Percentiles rank a stretch among this genome's conserved stretches.
Evolutionary conservation across 2,329 filamentous ascomycete genomes (phyloP).

Genomic region (Sclerotinia subarctica): DNA sequence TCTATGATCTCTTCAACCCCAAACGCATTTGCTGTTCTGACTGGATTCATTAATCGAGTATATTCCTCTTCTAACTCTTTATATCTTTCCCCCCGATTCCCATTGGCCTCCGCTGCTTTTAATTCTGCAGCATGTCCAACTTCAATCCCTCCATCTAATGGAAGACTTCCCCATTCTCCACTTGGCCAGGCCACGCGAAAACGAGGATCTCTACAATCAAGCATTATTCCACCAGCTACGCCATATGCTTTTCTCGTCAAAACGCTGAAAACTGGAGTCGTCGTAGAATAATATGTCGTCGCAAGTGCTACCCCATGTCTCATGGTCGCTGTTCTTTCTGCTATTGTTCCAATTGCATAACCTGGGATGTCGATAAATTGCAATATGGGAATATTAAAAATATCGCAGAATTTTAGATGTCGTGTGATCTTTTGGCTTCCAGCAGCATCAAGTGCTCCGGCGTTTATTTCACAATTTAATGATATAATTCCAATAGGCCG

Average conservation of each 20-base stretch:
- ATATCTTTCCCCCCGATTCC: constrained; percentile 50
- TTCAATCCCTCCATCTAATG: constrained; percentile 62
- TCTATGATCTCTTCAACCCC: constrained; percentile 64
- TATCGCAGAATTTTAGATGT: constrained; percentile 60
- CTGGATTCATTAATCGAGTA: constrained; percentile 59
- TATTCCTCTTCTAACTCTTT: constrained; percentile 59
- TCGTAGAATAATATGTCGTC: constrained; percentile 60
- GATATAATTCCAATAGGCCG: constrained; percentile 57
- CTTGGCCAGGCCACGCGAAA: constrained; percentile 62
- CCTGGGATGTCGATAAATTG: constrained; percentile 63
- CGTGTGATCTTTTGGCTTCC: constrained; percentile 60
- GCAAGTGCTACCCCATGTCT: constrained; percentile 60
- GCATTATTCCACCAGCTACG: constrained; percentile 62
- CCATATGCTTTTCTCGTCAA: constrained; percentile 59
- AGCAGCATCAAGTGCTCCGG: constrained; percentile 58
- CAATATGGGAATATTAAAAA: constrained; percentile 62
- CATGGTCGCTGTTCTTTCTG: constrained; percentile 63
- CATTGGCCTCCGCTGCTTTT: constrained; percentile 50
- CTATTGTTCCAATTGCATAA: constrained; percentile 61
- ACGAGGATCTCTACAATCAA: constrained; percentile 58
- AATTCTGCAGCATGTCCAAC: constrained; percentile 60
- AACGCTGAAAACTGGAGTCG: constrained; percentile 61
- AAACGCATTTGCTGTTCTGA: constrained; percentile 61
- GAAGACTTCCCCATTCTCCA: constrained; percentile 60
- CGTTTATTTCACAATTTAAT: constrained; percentile 59